Evolutionary conservation across 2,329 filamentous ascomycete genomes (phyloP), one percentile per base, ranked within the genome.

Genomic region (Emericellopsis atlantica): DNA sequence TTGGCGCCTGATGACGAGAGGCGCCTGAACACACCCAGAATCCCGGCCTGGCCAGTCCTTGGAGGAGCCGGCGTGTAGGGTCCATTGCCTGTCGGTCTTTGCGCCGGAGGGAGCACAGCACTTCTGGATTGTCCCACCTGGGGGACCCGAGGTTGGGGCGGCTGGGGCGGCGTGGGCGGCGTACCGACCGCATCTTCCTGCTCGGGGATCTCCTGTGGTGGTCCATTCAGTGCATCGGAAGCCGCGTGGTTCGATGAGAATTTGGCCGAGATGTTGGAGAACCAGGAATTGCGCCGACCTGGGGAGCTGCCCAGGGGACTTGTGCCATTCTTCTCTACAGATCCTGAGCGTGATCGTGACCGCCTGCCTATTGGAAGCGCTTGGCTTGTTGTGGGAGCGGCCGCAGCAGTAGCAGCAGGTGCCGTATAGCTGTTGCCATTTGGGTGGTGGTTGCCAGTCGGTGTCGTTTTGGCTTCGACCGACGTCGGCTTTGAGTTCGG

Each of bases 191-290:
- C 34, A 15, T 37, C 33, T 26, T 42, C 32, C 18, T 42, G 33
- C n/a, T 37, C 37, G 21, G 40, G 35, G 12, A 18, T 16, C 37
- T 44, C 40, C 24, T 32, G 21, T 34, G 49, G 44, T 9, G 40
- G 41, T 8, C 46, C 36, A 16, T 48, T 44, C 14, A 47, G 43
- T 32, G 40, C 24, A 4, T 46, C 24, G 57, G 40, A 49, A 54
- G 46, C 22, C 54, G 48, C n/a, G 51, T 57, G 46, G 46, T 57
- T 47, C 70, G 59, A 15, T 66, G 84, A 88, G 64, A 96, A 95
- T 57, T 94, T 95, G 49, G 86, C 90, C 48, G 87, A 93, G 49
- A 96, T 78, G 54, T 79, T 95, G 43, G 85, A 86, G 54, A 96
- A 89, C 92, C 92, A 98, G 12, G 89, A 95, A 46, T 79, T 81